Base-by-base conservation (phyloP, 352 stramenopile genomes). In the Pythium dissotocum region DNA sequence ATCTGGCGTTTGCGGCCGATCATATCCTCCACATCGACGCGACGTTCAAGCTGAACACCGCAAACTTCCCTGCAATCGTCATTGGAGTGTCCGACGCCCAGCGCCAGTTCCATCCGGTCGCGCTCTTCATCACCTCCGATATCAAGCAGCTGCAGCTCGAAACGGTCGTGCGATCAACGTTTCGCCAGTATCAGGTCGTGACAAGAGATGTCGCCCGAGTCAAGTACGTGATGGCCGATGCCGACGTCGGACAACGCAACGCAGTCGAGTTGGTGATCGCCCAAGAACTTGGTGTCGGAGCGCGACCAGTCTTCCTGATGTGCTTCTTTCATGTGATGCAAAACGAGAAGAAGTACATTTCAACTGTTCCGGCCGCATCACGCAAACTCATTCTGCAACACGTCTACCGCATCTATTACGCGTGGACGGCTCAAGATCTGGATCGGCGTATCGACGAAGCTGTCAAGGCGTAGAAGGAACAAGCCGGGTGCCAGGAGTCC, bases 261-360 rank as follows among this genome's bases (percentile, higher is more conserved):
- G 55, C 55, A 0, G 2, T 61, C 9, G 35, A 61, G 24, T 3
- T n/a, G 24, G 35, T 61, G 7, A 16, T 61, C 8, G 35, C 18
- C 3, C 10, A 62, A 53, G 56, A 62, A 63, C 2, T 5, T 4
- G 7, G 24, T 3, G 28, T 30, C 3, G 28, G 28, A 30, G 1
- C n/a, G 2, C 57, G 21, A 28, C 58, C 58, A 21, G 28, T 44
- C 5, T 42, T 36, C 13, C 26, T 57, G 28, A 65, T 65, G 58
- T 48, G 58, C 33, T 63, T 63, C 18, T 65, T 65, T 30, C 58
- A 65, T 46, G 58, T 57, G 3, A 63, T 63, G 58, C 42, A 63
- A 14, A 63, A 63, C 48, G 44, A 58, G 44, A 38, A 30, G 16
- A 65, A 65, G 48, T 57, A 53, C 13, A 18, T 53, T 5, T 6